Evolutionary conservation across 352 stramenopile species (phyloP), one percentile per base, ranked within the genome.

Genomic region (Phytopythium oedochilum): DNA sequence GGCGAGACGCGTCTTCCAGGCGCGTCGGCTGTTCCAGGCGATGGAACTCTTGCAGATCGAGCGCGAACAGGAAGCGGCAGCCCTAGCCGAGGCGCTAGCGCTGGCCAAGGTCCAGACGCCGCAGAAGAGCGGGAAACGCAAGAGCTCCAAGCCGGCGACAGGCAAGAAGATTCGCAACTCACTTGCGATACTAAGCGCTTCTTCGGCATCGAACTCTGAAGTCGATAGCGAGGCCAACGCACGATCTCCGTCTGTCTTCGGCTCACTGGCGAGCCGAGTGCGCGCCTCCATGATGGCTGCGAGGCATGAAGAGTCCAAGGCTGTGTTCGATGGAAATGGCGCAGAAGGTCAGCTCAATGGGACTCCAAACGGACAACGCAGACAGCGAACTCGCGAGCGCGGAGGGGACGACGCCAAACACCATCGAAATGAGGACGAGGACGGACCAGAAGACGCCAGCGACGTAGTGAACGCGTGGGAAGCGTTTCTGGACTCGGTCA

Each of bases 391-490:
- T n/a, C n/a, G n/a, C n/a, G n/a, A n/a, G 25, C 23, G 42, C 12
- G 25, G 6, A n/a, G 11, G 32, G 29, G 29, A 32, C 32, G 32
- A 11, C 32, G 15, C 2, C 15, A 66, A 9, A 38, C 63, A 26
- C 12, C 42, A 48, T 14, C 48, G 1, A 32, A 25, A 59, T 17
- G 52, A 29, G 20, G 55, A 59, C 32, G 71, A 81, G 34, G 70
- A 87, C 20, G 77, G 82, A 17, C 73, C 85, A 7, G 65, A 64
- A n/a, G 75, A 88, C 56, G 87, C 68, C 4, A 70, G 59, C 10
- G 79, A 89, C 29, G 79, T 89, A 2, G 75, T 87, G 42, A 49
- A 53, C 2, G 79, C 77, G 20, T 89, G 79, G 79, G 66, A 75
- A 35, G 64, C 65, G 15, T 88, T 89, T 43, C 60, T 89, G 35